Percentiles rank a stretch among this genome's conserved stretches.
phyloP scores from a whole-genome alignment of 306 rosid genomes.

The Dalbergia oliveri region DNA sequence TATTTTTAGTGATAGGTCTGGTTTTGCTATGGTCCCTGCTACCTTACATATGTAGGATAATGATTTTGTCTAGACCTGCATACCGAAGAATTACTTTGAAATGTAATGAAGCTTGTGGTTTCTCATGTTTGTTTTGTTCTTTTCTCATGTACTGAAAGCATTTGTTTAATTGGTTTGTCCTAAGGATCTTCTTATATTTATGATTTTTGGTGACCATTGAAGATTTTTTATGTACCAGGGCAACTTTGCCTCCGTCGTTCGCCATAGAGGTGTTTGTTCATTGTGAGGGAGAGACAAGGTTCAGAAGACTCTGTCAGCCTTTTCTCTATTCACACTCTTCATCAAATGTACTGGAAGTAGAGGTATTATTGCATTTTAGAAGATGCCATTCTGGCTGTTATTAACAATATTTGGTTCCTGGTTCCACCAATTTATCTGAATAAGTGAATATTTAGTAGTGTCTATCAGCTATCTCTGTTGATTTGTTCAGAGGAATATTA shows the following conservation, averaged over 20 bases:
- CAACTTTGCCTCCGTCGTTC: slow-evolving; percentile 97
- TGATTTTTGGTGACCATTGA: slow-evolving; percentile 37
- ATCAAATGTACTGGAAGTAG: slow-evolving; percentile 95
- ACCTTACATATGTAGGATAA: not conserved
- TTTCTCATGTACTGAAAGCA: not conserved
- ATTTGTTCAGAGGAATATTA: slow-evolving; percentile 8
- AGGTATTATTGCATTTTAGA: slow-evolving; percentile 64
- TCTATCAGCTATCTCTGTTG: slow-evolving; percentile 5
- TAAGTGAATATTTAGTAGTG: slow-evolving; percentile 6
- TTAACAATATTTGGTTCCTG: slow-evolving; percentile 33
- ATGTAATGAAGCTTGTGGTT: not conserved
- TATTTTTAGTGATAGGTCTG: not conserved
- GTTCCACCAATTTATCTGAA: slow-evolving; percentile 16
- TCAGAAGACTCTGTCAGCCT: slow-evolving; percentile 97
- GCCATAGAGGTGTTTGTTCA: slow-evolving; percentile 97
- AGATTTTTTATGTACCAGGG: slow-evolving; percentile 60
- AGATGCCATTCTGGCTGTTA: slow-evolving; percentile 14
- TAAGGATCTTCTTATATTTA: not conserved
- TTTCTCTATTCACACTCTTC: slow-evolving; percentile 98
- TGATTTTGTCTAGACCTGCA: not conserved
- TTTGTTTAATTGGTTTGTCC: slow-evolving; percentile 7
- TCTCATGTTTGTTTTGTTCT: not conserved
- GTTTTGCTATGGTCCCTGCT: not conserved
- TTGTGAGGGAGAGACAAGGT: slow-evolving; percentile 98
- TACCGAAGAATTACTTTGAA: not conserved